These are phyloP conservation scores for Mitragyna speciosa DNA, from an alignment of 257 asterid genomes.

Conservation along the genomic window DNA sequence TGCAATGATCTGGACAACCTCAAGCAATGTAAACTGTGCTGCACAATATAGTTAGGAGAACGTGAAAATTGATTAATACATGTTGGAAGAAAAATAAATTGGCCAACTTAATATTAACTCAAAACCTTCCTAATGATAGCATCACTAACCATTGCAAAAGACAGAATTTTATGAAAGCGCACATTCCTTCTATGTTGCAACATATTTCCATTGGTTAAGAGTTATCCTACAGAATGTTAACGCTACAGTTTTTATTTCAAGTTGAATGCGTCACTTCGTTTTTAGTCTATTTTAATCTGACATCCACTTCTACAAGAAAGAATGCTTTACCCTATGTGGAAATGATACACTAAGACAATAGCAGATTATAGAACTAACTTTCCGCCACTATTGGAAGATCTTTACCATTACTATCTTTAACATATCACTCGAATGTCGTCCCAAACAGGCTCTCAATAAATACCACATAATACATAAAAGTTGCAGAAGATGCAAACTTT, in stretches of 20 bases:
- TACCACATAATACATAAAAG: not conserved
- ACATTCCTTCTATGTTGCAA: not conserved
- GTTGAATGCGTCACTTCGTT: not conserved
- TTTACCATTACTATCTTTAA: not conserved
- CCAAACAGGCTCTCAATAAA: not conserved
- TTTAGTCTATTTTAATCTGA: not conserved
- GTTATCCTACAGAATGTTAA: not conserved
- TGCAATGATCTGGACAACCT: conserved; percentile 15
- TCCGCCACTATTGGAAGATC: not conserved
- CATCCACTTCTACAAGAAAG: not conserved
- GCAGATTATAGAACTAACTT: not conserved
- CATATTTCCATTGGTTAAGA: too few relatives aligned
- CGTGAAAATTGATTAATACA: not conserved
- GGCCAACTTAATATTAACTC: not conserved
- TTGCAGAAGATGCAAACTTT: not conserved
- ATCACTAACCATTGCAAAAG: not conserved
- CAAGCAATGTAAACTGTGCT: conserved; percentile 3
- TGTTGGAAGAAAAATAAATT: not conserved
- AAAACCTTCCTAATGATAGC: not conserved
- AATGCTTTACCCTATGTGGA: not conserved
- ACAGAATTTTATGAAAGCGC: not conserved
- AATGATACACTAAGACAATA: not conserved
- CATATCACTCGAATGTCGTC: not conserved
- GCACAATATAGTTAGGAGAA: conserved; percentile 1
- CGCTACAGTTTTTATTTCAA: not conserved